Evolutionary conservation across 352 stramenopile genomes (phyloP).

Genomic region (Phytophthora kernoviae): DNA sequence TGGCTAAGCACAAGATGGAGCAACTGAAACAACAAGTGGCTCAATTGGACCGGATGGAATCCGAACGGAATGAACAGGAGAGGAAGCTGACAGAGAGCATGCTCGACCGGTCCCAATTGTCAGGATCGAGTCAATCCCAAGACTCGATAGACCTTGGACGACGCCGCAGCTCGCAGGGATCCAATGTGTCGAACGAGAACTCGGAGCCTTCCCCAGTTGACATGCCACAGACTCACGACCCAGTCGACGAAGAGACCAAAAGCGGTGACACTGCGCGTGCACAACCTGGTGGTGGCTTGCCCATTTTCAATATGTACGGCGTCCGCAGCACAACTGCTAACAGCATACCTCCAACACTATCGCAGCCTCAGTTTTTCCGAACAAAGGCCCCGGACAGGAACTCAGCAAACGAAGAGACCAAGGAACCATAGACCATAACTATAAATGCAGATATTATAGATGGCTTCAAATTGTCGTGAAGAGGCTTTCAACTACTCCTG

Average conservation of each 20-base stretch:
- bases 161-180: slow-evolving; percentile 25
- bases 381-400: background rate
- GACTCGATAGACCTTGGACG: slow-evolving; percentile 27
- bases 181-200: slow-evolving; percentile 24
- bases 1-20: background rate
- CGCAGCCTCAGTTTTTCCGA: slow-evolving; percentile 6
- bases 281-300: slow-evolving; percentile 4
- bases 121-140: slow-evolving; percentile 36
- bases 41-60: too few species aligned
- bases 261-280: slow-evolving; percentile 2
- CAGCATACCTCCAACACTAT: slow-evolving; percentile 10
- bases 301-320: slow-evolving; percentile 27
- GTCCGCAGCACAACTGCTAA: slow-evolving; percentile 1
- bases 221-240: slow-evolving; percentile 9
- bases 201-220: slow-evolving; percentile 32
- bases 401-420: slow-evolving; percentile 27
- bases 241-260: slow-evolving; percentile 28
- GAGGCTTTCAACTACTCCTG: slow-evolving; percentile 1
- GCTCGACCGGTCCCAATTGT: slow-evolving; percentile 5
- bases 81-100: slow-evolving; percentile 4
- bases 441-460: slow-evolving; percentile 26
- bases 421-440: slow-evolving; percentile 5
- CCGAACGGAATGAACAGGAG: background rate
- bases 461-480: slow-evolving; percentile 7
- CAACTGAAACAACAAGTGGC: background rate